Evolutionary conservation across 208 protist species (phyloP).

Genomic region (Herpetomonas samuelpessoai): DNA sequence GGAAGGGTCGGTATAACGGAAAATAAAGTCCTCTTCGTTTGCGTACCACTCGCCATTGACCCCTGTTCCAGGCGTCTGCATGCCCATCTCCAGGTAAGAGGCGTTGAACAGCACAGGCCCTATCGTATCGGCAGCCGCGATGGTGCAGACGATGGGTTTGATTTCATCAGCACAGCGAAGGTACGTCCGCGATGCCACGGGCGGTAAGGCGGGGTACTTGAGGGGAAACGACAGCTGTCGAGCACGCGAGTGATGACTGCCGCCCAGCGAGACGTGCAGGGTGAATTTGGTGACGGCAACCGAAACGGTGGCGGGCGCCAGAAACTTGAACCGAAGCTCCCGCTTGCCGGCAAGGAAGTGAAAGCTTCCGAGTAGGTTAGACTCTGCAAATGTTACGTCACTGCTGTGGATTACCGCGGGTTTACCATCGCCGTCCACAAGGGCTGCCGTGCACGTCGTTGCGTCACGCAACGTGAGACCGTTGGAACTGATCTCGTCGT

Average conservation of each 20-base stretch:
- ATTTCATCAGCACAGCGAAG: slow-evolving; percentile 30
- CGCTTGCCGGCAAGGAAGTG: slow-evolving; percentile 26
- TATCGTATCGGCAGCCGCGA: slow-evolving; percentile 23
- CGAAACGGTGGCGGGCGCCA: slow-evolving; percentile 13
- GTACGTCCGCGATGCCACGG: slow-evolving; percentile 17
- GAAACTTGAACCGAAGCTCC: slow-evolving; percentile 40
- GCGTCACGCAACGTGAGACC: slow-evolving; percentile 29
- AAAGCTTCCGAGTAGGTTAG: slow-evolving; percentile 33
- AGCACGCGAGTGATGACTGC: slow-evolving; percentile 1
- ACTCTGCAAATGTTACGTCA: slow-evolving; percentile 36
- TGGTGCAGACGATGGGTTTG: slow-evolving; percentile 26
- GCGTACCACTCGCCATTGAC: slow-evolving; percentile 4
- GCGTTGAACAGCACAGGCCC: slow-evolving; percentile 32
- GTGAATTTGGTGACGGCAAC: slow-evolving; percentile 22
- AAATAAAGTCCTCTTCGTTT: neutral
- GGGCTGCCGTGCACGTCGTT: slow-evolving; percentile 23
- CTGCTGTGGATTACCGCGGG: slow-evolving; percentile 26
- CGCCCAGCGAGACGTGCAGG: slow-evolving; percentile 19
- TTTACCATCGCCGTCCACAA: slow-evolving; percentile 26
- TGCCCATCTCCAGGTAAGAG: slow-evolving; percentile 26
- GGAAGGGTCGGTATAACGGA: neutral
- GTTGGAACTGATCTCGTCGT: slow-evolving; percentile 8
- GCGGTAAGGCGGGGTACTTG: slow-evolving; percentile 26
- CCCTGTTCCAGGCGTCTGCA: slow-evolving; percentile 19
- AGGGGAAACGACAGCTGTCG: slow-evolving; percentile 26